Conservation (phyloP, 2,329 filamentous ascomycete genomes). For the Mycogone perniciosa region DNA sequence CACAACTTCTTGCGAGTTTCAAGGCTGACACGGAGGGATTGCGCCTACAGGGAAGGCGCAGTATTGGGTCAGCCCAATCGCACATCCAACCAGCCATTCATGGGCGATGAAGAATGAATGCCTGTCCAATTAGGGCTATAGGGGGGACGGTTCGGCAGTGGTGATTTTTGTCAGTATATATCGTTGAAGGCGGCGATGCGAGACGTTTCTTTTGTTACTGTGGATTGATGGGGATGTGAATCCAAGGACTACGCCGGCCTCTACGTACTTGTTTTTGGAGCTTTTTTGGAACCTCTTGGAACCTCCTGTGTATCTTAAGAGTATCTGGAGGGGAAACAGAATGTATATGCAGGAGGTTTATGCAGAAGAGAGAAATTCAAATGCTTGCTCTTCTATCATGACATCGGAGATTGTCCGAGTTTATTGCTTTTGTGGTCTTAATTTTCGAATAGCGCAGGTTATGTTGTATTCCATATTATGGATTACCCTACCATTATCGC, state of each 20-base stretch:
- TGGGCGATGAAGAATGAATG: no score
- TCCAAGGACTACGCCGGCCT: not conserved
- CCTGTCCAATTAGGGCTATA: no score
- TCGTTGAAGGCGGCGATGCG: not conserved
- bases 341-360: not conserved
- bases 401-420: not conserved
- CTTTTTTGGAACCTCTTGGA: constrained; percentile 8
- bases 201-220: not conserved
- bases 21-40: not conserved
- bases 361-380: not conserved
- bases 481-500: no score
- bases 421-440: no score
- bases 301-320: constrained; percentile 10
- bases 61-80: not conserved
- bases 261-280: not conserved
- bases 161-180: not conserved
- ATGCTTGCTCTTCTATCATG: not conserved
- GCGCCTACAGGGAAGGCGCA: not conserved
- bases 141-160: not conserved
- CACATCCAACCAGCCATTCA: no score
- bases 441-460: no score
- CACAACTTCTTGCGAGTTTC: constrained; percentile 3
- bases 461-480: no score
- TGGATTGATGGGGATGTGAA: not conserved
- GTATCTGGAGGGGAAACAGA: constrained; percentile 9